A percentile compares a stretch with the other conserved stretches of the same genome.
phyloP scores from a whole-genome alignment of 202 grass and related monocot genomes.

The Dendrocalamus latiflorus region DNA sequence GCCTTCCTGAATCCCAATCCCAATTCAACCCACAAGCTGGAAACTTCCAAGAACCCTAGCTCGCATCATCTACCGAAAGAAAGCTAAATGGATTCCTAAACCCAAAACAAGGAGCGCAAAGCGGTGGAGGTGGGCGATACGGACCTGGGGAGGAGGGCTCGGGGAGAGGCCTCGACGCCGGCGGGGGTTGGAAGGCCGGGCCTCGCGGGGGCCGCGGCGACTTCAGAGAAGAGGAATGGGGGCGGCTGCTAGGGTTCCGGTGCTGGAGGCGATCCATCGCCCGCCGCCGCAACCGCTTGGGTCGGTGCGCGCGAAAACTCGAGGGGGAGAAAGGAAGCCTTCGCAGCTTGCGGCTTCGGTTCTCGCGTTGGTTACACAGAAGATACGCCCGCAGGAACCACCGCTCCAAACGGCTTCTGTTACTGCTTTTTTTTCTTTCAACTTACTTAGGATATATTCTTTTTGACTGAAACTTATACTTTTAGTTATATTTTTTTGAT shows the following conservation, averaged over 20 bases:
- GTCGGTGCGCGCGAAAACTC: constrained; percentile 38
- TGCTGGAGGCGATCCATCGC: constrained; percentile 30
- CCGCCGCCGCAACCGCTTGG: background rate
- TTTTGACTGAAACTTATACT: too few species aligned
- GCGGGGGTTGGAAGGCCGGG: background rate
- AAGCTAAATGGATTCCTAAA: background rate
- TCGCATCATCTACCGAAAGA: background rate
- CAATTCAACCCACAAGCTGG: background rate
- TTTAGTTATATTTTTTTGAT: too few species aligned
- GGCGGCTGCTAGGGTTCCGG: constrained; percentile 28
- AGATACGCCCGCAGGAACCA: too few species aligned
- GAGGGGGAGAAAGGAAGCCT: background rate
- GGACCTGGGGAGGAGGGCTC: constrained; percentile 27
- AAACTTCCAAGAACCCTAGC: background rate
- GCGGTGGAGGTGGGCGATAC: background rate
- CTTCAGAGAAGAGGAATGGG: constrained; percentile 17
- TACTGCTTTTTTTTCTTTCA: too few species aligned
- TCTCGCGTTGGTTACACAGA: background rate
- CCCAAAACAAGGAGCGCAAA: background rate
- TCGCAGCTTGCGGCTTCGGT: background rate
- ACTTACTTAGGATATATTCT: too few species aligned
- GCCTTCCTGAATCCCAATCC: background rate
- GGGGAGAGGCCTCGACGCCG: constrained; percentile 7
- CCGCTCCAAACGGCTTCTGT: too few species aligned
- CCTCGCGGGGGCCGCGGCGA: constrained; percentile 8